These are phyloP conservation scores for Aquanectria penicillioides DNA, from an alignment of 2,329 filamentous ascomycete species.

Conservation along the genomic window DNA sequence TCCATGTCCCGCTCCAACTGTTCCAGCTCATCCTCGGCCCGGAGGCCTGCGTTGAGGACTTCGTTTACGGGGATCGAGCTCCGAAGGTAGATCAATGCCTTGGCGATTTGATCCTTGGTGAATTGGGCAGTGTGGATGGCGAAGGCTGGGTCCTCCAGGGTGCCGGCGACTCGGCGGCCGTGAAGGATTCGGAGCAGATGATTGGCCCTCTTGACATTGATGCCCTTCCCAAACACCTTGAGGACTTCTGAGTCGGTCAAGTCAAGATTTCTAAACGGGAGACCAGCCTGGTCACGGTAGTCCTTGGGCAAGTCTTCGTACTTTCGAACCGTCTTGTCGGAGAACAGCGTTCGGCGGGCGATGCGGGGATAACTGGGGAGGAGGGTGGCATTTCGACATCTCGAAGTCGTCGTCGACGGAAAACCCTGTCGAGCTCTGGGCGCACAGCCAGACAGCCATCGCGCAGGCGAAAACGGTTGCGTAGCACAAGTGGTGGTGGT, in stretches of 20 bases:
- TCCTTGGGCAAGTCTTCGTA: slow-evolving; percentile 67
- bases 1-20: slow-evolving; percentile 57
- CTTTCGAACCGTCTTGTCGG: slow-evolving; percentile 54
- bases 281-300: slow-evolving; percentile 65
- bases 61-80: slow-evolving; percentile 67
- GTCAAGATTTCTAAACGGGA: slow-evolving; percentile 62
- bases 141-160: slow-evolving; percentile 67
- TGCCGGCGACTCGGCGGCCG: slow-evolving; percentile 71
- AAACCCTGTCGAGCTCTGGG: slow-evolving; percentile 15
- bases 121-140: slow-evolving; percentile 58
- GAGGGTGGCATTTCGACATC: slow-evolving; percentile 23
- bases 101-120: slow-evolving; percentile 52
- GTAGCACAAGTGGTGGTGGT: slow-evolving; percentile 15
- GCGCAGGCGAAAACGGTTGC: slow-evolving; percentile 33
- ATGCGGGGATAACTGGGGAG: slow-evolving; percentile 28
- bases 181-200: slow-evolving; percentile 67
- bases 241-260: slow-evolving; percentile 59
- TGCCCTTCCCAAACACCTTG: slow-evolving; percentile 60
- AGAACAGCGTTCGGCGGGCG: slow-evolving; percentile 48
- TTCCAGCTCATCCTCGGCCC: slow-evolving; percentile 70
- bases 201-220: slow-evolving; percentile 60
- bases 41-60: slow-evolving; percentile 66
- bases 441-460: slow-evolving; percentile 36
- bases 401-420: slow-evolving; percentile 13
- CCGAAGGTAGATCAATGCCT: slow-evolving; percentile 66